Evolutionary conservation across 257 asterid species (phyloP).

Genomic region (Paraleonurus japonicus): DNA sequence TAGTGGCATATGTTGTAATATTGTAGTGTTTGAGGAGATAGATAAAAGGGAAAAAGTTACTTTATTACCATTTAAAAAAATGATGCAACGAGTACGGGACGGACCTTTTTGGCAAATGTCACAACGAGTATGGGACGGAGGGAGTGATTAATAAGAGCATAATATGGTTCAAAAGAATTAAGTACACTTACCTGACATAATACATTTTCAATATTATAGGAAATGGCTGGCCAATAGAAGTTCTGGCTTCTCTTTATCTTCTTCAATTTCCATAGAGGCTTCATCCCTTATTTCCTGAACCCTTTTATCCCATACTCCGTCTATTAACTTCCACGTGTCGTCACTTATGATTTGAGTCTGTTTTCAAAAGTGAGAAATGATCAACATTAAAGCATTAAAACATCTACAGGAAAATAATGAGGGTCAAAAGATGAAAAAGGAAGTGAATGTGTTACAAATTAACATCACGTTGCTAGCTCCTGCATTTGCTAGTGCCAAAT

Average conservation of each 20-base stretch:
- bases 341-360: constrained; percentile 94
- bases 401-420: neutral
- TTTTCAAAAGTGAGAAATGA: constrained; percentile 16
- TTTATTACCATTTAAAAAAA: no score
- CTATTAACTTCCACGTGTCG: constrained; percentile 85
- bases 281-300: constrained; percentile 64
- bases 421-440: neutral
- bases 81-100: no score
- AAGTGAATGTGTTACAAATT: neutral
- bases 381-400: constrained; percentile 13
- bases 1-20: no score
- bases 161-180: neutral
- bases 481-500: neutral
- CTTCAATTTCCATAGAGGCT: constrained; percentile 56
- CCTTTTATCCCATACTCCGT: constrained; percentile 80
- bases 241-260: constrained; percentile 66
- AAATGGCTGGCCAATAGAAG: constrained; percentile 89
- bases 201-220: constrained; percentile 35
- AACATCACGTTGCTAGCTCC: neutral
- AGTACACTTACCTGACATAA: constrained; percentile 21
- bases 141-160: neutral
- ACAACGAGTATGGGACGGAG: no score
- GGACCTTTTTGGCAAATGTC: no score
- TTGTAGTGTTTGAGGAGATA: no score
- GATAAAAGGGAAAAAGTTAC: no score